A percentile compares a stretch with the other conserved stretches of the same genome.
Conservation (phyloP, 164 flowering plant species). For the Santalum album region DNA sequence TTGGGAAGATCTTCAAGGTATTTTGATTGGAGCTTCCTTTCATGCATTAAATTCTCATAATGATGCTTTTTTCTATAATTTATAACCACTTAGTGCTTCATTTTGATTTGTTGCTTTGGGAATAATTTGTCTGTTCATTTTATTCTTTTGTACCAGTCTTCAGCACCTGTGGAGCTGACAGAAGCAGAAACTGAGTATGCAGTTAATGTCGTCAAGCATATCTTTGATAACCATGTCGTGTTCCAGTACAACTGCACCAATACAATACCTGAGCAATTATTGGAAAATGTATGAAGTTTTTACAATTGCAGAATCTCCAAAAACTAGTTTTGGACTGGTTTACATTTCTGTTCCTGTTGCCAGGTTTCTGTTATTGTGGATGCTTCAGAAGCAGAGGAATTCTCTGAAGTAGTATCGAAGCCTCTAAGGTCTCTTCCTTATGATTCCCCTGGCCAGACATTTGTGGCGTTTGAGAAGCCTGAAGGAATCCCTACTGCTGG, state of each 20-base stretch:
- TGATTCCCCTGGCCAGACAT: conserved; percentile 90
- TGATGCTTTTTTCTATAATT: no score
- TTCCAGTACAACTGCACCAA: conserved; percentile 97
- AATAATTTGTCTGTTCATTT: neutral
- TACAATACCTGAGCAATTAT: conserved; percentile 84
- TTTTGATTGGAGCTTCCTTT: neutral
- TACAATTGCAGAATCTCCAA: neutral
- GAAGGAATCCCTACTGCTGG: conserved; percentile 76
- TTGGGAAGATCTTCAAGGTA: conserved; percentile 95
- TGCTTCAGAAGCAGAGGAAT: conserved; percentile 97
- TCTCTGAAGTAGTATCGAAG: conserved; percentile 61
- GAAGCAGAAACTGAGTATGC: conserved; percentile 99
- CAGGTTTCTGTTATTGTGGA: conserved; percentile 84
- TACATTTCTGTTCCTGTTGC: conserved; percentile 11
- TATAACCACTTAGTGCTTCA: no score
- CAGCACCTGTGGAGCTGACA: conserved; percentile 87
- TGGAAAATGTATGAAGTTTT: conserved; percentile 89
- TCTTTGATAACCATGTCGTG: conserved; percentile 81
- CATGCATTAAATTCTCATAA: neutral
- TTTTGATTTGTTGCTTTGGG: no score
- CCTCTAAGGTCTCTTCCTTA: conserved; percentile 87
- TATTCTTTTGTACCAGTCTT: conserved; percentile 45
- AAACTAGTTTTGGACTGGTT: neutral
- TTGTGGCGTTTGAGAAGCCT: conserved; percentile 88
- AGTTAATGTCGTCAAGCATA: conserved; percentile 94